Evolutionary conservation across 164 flowering plant genomes (phyloP), one percentile per base, ranked within the genome.

Genomic region (Macadamia integrifolia): DNA sequence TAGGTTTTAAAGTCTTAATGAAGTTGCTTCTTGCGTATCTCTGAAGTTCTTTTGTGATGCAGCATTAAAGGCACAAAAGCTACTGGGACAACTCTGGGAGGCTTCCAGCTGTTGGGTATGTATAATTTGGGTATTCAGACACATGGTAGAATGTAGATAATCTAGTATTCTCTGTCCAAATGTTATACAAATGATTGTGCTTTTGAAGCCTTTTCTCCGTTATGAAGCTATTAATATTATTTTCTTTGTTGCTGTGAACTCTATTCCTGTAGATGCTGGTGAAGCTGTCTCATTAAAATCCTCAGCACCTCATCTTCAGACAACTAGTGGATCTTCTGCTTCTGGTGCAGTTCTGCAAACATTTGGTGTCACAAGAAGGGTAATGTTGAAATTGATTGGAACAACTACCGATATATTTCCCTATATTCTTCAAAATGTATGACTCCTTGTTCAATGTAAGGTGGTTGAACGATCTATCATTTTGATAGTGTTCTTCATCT

Each of bases 81-180:
- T 66, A 72, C 82, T 42, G 77, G 76, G 65, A 77, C 80, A 66
- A 68, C 85, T 62, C 44, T 82, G 29, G 78, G 65, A 43, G 77
- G 67, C 78, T 86, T 89, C 68, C 85, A 75, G 68, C 79, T 82
- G 8, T 58, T 81, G 66, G 88, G 98, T 93, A 86, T 69, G 67
- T 46, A n/a, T 46, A 31, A 17, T 48, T 55, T 2, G 59, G 48
- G 10, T 29, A 17, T 14, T 60, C 44, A 31, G 29, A 69, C 6
- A 53, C 18, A 3, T 56, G 13, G 23, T 23, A 23, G 35, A 35
- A 35, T 35, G 3, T 70, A 13, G 64, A 32, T 3, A 11, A 15
- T 28, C 2, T 42, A 59, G 10, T 53, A 4, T 53, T 53, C n/a
- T 58, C 29, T 6, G 56, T 55, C 63, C n/a, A 59, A 49, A 4